Base-by-base conservation (phyloP, 2,329 filamentous ascomycete species). In the Diaporthe aspalathi region DNA sequence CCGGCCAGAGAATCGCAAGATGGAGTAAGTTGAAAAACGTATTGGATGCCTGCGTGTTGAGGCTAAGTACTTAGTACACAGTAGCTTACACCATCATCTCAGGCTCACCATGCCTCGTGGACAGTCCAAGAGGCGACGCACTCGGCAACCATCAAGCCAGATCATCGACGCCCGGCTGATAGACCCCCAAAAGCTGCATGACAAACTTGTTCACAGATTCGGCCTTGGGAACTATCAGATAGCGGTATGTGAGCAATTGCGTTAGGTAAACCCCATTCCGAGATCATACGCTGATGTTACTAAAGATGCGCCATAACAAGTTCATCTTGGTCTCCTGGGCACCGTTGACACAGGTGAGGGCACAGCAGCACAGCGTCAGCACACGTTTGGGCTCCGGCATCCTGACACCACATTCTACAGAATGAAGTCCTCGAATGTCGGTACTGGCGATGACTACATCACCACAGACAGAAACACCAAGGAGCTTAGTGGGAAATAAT, bases 291-390 rank as follows among this genome's bases (percentile, higher is more conserved):
- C n/a, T 69, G 67, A 62, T 12, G 16, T 16, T 20, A 8, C 60
- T 5, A 69, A 24, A 69, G 67, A 62, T 69, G 67, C 67, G 67
- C 47, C 56, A 69, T 45, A 69, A 69, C 56, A 69, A 69, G 22
- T 69, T 69, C 47, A 47, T 62, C 49, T 29, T 69, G 54, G 35
- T 60, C 20, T 47, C 67, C 9, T 32, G 54, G 56, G 12, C 54
- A 35, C 56, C 22, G 9, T 52, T 69, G 53, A 69, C 67, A 27
- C 29, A 54, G 67, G 67, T 69, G 27, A 49, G 56, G 29, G 45
- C 17, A 40, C 24, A 20, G 53, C 9, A 17, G 47, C 45, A n/a
- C 16, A 22, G 6, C 38, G 17, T 20, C 12, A 43, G 2, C 45
- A 29, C 7, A 40, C 12, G 11, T 22, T 17, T 24, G 3, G 45